A percentile compares a stretch with the other conserved stretches of the same genome.
phyloP scores from a whole-genome alignment of 768 basidiomycete genomes.

The Sporobolomyces phaffii region DNA sequence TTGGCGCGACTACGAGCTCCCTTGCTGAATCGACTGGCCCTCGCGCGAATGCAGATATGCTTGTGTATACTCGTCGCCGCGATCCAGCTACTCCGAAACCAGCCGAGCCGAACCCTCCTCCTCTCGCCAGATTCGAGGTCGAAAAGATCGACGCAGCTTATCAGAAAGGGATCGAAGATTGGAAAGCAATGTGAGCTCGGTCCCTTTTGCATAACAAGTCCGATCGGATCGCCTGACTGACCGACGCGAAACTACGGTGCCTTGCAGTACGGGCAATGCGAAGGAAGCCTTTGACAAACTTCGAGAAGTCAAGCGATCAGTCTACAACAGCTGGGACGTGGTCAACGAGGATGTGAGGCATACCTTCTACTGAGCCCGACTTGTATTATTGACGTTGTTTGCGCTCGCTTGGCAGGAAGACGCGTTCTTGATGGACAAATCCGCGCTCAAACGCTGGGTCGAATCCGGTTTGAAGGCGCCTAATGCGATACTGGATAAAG shows the following conservation, averaged over 20 bases:
- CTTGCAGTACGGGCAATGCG: slow-evolving; percentile 12
- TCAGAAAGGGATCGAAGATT: slow-evolving; percentile 54
- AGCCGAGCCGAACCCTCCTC: slow-evolving; percentile 52
- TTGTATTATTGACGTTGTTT: too few relatives aligned
- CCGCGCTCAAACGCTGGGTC: slow-evolving; percentile 61
- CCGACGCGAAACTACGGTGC: too few relatives aligned
- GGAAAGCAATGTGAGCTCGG: slow-evolving; percentile 45
- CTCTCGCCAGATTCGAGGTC: slow-evolving; percentile 56
- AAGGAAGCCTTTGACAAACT: slow-evolving; percentile 52
- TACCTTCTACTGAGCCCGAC: too few relatives aligned
- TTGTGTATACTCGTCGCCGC: slow-evolving; percentile 67
- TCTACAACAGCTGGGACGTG: slow-evolving; percentile 62
- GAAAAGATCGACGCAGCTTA: slow-evolving; percentile 56
- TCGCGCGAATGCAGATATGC: slow-evolving; percentile 56
- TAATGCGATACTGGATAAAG: background rate
- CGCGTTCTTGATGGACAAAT: slow-evolving; percentile 58
- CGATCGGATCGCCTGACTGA: background rate
- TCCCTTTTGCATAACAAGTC: too few relatives aligned
- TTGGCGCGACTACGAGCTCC: too few relatives aligned
- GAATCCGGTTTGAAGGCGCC: slow-evolving; percentile 45
- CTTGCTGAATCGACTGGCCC: too few relatives aligned
- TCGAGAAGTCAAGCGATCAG: slow-evolving; percentile 55
- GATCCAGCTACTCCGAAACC: background rate
- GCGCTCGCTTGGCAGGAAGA: slow-evolving; percentile 54
- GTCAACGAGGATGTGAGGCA: slow-evolving; percentile 52